Conservation (phyloP, 345 rosid genomes). For the Eucalyptus pauciflora region DNA sequence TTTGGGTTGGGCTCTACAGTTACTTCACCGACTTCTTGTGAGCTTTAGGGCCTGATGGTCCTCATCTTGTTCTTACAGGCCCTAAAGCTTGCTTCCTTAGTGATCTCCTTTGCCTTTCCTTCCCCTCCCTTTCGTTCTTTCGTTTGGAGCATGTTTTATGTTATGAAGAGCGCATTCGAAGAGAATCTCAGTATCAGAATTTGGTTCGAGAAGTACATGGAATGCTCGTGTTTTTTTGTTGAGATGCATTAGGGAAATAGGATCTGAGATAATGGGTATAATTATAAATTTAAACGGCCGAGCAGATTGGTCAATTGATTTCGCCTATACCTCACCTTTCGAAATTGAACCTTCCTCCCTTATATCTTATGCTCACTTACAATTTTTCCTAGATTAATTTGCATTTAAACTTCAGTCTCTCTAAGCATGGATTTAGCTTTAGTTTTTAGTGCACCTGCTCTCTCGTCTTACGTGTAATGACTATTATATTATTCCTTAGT, state of each 20-base stretch:
- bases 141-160: background rate
- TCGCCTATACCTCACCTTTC: background rate
- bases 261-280: accelerated
- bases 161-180: background rate
- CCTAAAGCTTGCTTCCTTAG: background rate
- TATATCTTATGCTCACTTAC: background rate
- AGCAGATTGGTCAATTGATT: background rate
- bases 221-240: background rate
- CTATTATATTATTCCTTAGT: background rate
- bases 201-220: background rate
- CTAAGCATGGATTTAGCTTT: background rate
- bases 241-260: background rate
- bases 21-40: background rate
- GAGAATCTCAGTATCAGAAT: background rate
- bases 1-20: background rate
- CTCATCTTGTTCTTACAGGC: background rate
- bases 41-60: background rate
- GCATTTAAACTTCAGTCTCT: background rate
- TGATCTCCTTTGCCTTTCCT: background rate
- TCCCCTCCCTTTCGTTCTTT: background rate
- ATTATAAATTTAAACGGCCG: background rate
- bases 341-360: background rate
- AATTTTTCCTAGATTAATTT: background rate
- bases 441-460: background rate
- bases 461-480: background rate